Evolutionary conservation across 2,329 filamentous ascomycete species (phyloP), one percentile per base, ranked within the genome.

Genomic region (Trichoderma atroviride): DNA sequence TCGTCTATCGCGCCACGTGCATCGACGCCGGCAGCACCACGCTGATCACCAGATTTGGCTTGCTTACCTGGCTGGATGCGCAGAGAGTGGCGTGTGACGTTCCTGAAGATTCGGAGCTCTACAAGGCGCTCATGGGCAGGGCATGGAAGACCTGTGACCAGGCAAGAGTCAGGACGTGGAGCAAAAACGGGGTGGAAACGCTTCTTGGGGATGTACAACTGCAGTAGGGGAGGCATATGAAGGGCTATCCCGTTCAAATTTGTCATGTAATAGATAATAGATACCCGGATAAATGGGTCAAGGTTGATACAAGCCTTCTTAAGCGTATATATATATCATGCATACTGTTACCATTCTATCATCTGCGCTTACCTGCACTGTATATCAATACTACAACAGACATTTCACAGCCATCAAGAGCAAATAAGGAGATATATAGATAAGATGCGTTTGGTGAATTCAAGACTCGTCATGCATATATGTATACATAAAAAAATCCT

Each of bases 11-110:
- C 52, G 89, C 90, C 3, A 89, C 88, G 0, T 85, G 85, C 57
- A 87, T 94, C 37, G 86, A 89, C 35, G 89, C 87, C 1, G 93
- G 92, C 0, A 93, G 91, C 78, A 92, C 90, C 5, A 95, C 91
- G n/a, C 83, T 97, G 57, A 85, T 93, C 47, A 96, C 93, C 1
- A 84, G 94, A 69, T 89, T 91, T 55, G 92, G 92, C 19, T 82
- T 92, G 24, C 78, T 95, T 65, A 90, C 87, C 73, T 97, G 93
- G 94, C 83, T 95, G 10, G 85, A 90, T 70, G 86, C 87, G 70
- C 87, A 88, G 74, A 78, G 86, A 43, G 84, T 84, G 4, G 79
- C 82, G 3, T 83, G 81, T 62, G 78, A 73, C 2, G 71, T 73
- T 2, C 68, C 69, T 56, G 83, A 85, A 19, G 85, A 87, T 72